These are phyloP conservation scores for Globisporangium splendens DNA, from an alignment of 352 stramenopile species.

Conservation along the genomic window DNA sequence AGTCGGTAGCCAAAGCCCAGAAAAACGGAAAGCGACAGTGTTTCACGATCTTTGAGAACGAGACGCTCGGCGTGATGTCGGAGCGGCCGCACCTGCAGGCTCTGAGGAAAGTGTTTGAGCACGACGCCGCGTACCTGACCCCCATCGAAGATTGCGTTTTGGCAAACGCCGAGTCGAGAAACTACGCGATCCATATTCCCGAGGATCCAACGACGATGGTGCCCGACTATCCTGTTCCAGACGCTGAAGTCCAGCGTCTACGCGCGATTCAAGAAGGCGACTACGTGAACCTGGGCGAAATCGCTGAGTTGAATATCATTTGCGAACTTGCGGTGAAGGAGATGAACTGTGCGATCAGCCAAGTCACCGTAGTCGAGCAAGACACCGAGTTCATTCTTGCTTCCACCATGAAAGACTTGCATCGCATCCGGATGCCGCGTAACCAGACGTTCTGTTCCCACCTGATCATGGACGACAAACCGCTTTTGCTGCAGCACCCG, in stretches of 20 bases:
- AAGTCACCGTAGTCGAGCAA: conserved; percentile 45
- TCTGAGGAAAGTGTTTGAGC: neutral
- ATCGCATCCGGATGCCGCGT: conserved; percentile 22
- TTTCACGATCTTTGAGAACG: too few relatives aligned
- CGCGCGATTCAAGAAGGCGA: conserved; percentile 31
- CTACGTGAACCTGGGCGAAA: conserved; percentile 29
- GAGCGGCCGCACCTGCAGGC: neutral
- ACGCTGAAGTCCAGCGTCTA: conserved; percentile 15
- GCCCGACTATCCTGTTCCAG: conserved; percentile 18
- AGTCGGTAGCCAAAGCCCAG: neutral
- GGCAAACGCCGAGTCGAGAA: conserved; percentile 30
- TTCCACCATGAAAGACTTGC: conserved; percentile 27
- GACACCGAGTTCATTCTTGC: conserved; percentile 33
- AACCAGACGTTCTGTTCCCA: conserved; percentile 51
- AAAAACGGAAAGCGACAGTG: neutral
- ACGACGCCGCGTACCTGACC: neutral
- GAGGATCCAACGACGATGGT: conserved; percentile 16
- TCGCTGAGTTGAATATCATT: conserved; percentile 46
- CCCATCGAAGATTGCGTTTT: conserved; percentile 29
- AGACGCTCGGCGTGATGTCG: too few relatives aligned
- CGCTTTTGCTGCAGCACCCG: conserved; percentile 44
- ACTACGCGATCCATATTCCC: conserved; percentile 28
- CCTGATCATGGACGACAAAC: conserved; percentile 41
- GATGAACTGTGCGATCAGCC: conserved; percentile 33
- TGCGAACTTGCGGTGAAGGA: conserved; percentile 42